These are phyloP conservation scores for Hansfordia pulvinata DNA, from an alignment of 2,329 filamentous ascomycete species.

Conservation along the genomic window DNA sequence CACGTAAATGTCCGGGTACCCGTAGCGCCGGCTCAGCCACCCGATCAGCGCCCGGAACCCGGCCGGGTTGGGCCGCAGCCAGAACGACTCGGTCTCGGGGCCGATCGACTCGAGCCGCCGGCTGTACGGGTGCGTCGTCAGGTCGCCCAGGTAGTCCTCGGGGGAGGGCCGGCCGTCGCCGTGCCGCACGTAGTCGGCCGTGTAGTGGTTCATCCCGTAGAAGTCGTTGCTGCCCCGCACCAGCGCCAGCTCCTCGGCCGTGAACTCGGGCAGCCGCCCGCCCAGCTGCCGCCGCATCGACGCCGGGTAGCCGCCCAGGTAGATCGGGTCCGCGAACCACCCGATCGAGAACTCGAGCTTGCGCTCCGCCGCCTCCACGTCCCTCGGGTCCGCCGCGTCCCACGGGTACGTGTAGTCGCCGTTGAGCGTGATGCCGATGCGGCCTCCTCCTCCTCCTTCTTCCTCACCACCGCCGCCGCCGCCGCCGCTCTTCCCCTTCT, in stretches of 20 bases:
- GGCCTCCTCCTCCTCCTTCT: too few species aligned
- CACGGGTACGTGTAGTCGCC: constrained; percentile 75
- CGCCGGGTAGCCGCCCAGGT: constrained; percentile 71
- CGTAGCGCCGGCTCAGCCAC: constrained; percentile 69
- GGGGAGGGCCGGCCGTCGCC: constrained; percentile 43
- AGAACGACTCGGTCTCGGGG: constrained; percentile 68
- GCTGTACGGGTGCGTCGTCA: constrained; percentile 59
- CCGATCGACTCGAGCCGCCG: constrained; percentile 65
- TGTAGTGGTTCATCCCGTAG: constrained; percentile 93
- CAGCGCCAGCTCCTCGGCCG: constrained; percentile 56
- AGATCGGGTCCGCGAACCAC: constrained; percentile 83
- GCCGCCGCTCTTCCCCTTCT: too few species aligned
- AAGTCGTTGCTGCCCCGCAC: constrained; percentile 83
- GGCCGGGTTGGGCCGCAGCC: constrained; percentile 62
- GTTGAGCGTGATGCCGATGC: constrained; percentile 82
- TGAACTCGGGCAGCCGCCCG: constrained; percentile 61
- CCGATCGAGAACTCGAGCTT: constrained; percentile 80
- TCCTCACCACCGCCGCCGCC: too few species aligned
- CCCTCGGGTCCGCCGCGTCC: constrained; percentile 61
- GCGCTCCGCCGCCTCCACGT: constrained; percentile 63
- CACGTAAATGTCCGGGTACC: constrained; percentile 65
- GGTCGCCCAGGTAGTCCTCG: constrained; percentile 61
- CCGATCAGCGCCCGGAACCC: constrained; percentile 67
- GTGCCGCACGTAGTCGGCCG: constrained; percentile 74
- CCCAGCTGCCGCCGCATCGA: constrained; percentile 76